Evolutionary conservation across 345 rosid genomes (phyloP).

Genomic region (Salix arbutifolia): DNA sequence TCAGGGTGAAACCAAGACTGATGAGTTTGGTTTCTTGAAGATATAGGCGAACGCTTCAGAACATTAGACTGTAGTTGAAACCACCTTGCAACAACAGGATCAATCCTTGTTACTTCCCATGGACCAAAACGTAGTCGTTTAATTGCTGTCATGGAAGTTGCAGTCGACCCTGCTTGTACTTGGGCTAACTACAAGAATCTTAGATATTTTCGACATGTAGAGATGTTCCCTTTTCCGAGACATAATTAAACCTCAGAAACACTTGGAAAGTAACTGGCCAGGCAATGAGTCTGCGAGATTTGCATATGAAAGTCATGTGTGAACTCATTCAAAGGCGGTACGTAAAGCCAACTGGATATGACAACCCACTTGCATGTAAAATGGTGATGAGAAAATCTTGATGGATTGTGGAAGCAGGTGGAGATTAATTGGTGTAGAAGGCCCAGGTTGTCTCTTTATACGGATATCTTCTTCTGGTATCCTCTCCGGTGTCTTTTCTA

Average conservation of each 20-base stretch:
- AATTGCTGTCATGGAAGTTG: no score
- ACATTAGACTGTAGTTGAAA: no score
- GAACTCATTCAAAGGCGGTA: background rate
- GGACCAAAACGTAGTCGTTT: no score
- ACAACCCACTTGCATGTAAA: slow-evolving; percentile 31
- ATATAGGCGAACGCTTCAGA: no score
- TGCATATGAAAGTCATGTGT: background rate
- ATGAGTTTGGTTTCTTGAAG: no score
- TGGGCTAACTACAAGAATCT: background rate
- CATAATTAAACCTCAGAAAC: background rate
- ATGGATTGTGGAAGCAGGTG: slow-evolving; percentile 29
- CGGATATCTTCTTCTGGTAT: slow-evolving; percentile 46
- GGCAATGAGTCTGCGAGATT: background rate
- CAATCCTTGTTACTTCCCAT: no score
- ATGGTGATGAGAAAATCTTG: slow-evolving; percentile 11
- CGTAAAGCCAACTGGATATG: slow-evolving; percentile 18
- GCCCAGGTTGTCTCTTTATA: slow-evolving; percentile 45
- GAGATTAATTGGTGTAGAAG: slow-evolving; percentile 18
- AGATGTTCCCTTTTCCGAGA: slow-evolving; percentile 8
- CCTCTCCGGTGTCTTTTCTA: slow-evolving; percentile 23
- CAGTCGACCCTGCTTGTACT: no score
- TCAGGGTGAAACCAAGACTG: no score
- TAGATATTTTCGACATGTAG: background rate
- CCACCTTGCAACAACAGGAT: no score
- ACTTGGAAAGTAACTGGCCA: no score